Evolutionary conservation across 1,139 yeast species (phyloP).

Genomic region (Geotrichum carabidarum): DNA sequence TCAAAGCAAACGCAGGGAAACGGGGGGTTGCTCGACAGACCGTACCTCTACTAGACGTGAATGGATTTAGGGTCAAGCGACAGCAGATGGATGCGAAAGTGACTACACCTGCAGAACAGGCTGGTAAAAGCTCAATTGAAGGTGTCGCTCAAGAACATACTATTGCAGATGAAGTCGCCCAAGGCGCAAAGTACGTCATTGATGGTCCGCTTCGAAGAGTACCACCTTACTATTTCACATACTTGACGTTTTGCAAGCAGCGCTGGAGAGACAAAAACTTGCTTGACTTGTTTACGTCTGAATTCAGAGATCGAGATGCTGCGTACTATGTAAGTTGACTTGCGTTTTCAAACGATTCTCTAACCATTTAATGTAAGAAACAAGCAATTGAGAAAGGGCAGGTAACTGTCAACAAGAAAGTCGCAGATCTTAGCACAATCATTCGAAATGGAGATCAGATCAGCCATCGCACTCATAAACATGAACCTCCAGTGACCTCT

Average conservation of each 20-base stretch:
- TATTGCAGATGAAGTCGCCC: slow-evolving; percentile 36
- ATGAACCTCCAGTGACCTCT: slow-evolving; percentile 84
- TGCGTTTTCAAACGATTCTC: too few relatives aligned
- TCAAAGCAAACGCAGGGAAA: slow-evolving; percentile 1
- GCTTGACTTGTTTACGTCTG: slow-evolving; percentile 72
- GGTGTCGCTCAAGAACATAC: slow-evolving; percentile 20
- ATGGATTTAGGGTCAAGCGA: slow-evolving; percentile 30
- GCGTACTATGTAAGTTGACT: slow-evolving; percentile 49
- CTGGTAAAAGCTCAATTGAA: background rate
- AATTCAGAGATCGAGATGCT: slow-evolving; percentile 75
- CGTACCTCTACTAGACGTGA: slow-evolving; percentile 24
- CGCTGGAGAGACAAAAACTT: slow-evolving; percentile 78
- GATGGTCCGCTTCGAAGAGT: slow-evolving; percentile 55
- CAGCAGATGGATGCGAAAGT: slow-evolving; percentile 26
- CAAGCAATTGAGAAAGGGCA: slow-evolving; percentile 65
- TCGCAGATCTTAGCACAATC: slow-evolving; percentile 60
- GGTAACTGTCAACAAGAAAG: slow-evolving; percentile 63
- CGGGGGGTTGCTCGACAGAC: slow-evolving; percentile 11
- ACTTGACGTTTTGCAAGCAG: slow-evolving; percentile 82
- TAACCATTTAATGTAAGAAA: slow-evolving; percentile 23
- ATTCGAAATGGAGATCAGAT: slow-evolving; percentile 82
- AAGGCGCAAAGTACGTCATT: slow-evolving; percentile 39
- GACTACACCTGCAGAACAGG: slow-evolving; percentile 19
- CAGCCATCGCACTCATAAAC: slow-evolving; percentile 76
- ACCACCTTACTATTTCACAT: slow-evolving; percentile 81